Conservation (phyloP, 345 rosid species). For the Eucalyptus curtisii region DNA sequence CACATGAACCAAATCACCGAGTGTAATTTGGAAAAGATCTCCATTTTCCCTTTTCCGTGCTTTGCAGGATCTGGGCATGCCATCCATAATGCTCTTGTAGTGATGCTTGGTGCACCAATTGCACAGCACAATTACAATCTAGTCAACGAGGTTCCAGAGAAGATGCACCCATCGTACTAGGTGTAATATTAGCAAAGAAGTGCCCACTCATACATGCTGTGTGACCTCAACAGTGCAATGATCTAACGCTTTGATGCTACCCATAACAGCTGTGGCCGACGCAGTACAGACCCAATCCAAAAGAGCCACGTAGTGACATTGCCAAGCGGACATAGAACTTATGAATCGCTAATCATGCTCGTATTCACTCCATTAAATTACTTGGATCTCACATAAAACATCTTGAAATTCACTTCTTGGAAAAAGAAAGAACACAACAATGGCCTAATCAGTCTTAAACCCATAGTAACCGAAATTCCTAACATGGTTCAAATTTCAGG, state of each 20-base stretch:
- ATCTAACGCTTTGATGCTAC: not conserved
- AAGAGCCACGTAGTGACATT: not conserved
- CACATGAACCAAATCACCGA: not conserved
- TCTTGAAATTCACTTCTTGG: not conserved
- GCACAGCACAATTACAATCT: not conserved
- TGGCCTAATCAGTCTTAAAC: not conserved
- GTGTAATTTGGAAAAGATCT: not conserved
- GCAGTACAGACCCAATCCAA: not conserved
- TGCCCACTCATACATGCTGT: not conserved
- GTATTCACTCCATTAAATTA: not conserved
- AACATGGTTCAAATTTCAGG: not conserved
- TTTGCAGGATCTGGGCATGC: not conserved
- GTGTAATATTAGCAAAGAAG: not conserved
- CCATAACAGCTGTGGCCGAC: not conserved
- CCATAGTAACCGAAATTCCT: not conserved
- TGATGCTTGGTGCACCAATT: not conserved
- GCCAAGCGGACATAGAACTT: not conserved
- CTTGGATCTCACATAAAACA: not conserved
- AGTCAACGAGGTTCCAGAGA: not conserved
- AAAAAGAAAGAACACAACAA: not conserved
- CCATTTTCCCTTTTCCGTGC: not conserved
- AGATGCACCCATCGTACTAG: not conserved
- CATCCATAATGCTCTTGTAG: not conserved
- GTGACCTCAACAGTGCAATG: not conserved
- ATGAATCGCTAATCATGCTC: not conserved